Conservation (phyloP, 176 grass and related monocot genomes). For the Neostapfia colusana region DNA sequence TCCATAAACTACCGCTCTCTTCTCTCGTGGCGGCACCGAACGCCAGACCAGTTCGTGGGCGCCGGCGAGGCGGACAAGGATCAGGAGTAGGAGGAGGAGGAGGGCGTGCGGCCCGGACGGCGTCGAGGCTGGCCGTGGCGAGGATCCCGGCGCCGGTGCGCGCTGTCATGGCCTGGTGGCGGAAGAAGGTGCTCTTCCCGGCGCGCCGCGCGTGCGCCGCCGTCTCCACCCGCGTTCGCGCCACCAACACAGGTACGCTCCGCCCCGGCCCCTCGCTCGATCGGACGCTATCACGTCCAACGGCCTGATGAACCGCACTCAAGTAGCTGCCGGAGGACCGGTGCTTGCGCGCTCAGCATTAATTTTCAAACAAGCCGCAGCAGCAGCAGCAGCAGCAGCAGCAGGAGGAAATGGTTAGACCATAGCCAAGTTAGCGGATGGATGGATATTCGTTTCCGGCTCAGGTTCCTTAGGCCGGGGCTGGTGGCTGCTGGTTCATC, state of each 20-base stretch:
- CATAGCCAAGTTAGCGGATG: background rate
- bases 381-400: no score
- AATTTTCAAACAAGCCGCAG: no score
- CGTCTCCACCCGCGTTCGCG: slow-evolving; percentile 56
- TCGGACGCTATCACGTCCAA: background rate
- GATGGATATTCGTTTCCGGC: background rate
- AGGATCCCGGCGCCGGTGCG: slow-evolving; percentile 63
- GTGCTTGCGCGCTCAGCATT: no score
- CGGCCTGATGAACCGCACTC: background rate
- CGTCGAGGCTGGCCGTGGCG: slow-evolving; percentile 46
- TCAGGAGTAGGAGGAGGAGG: background rate
- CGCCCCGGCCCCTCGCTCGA: background rate
- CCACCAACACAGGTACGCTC: slow-evolving; percentile 57
- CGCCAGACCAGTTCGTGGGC: no score
- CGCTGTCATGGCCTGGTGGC: slow-evolving; percentile 70
- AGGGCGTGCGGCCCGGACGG: no score
- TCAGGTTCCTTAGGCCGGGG: background rate
- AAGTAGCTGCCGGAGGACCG: no score
- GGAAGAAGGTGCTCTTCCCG: slow-evolving; percentile 69
- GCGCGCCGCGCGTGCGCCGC: slow-evolving; percentile 62
- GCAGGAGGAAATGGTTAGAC: no score
- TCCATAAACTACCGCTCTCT: no score
- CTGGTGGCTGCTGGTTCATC: background rate
- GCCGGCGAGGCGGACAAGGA: background rate
- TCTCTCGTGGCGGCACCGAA: no score